phyloP scores from a whole-genome alignment of 306 rosid genomes.

The Corylus americana region DNA sequence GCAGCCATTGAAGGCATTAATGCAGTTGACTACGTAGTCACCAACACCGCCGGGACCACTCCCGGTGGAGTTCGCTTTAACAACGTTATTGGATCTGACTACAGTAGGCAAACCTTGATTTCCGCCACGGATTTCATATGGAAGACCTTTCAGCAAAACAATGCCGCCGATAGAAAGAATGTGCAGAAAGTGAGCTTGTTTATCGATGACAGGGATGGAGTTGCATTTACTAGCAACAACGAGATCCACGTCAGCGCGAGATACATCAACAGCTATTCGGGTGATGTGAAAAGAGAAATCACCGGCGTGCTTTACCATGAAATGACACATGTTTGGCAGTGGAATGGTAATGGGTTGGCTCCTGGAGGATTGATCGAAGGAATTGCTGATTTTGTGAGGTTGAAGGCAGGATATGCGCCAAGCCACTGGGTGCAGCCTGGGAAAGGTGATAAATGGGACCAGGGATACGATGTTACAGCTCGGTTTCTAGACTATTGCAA shows the following conservation, averaged over 20 bases:
- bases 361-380: constrained; percentile 44
- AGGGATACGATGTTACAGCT: constrained; percentile 50
- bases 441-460: constrained; percentile 32
- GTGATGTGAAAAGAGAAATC: constrained; percentile 38
- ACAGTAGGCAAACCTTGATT: constrained; percentile 32
- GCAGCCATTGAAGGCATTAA: background rate
- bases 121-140: constrained; percentile 33
- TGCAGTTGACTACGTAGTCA: constrained; percentile 27
- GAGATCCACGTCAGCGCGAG: constrained; percentile 34
- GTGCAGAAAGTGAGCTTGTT: constrained; percentile 29
- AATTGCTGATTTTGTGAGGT: constrained; percentile 50
- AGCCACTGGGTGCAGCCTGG: constrained; percentile 28
- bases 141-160: constrained; percentile 28
- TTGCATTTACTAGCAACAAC: constrained; percentile 25
- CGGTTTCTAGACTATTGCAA: constrained; percentile 41
- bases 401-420: constrained; percentile 34
- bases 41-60: constrained; percentile 33
- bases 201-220: constrained; percentile 33
- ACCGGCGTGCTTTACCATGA: constrained; percentile 46
- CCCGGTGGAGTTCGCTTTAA: constrained; percentile 28
- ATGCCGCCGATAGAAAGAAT: constrained; percentile 15
- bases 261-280: constrained; percentile 11
- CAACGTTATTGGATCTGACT: constrained; percentile 33
- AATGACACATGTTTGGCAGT: constrained; percentile 43
- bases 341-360: constrained; percentile 33